Percentiles rank a stretch among this genome's conserved stretches.
Conservation (phyloP, 2,329 filamentous ascomycete genomes). For the Nemania sp. region DNA sequence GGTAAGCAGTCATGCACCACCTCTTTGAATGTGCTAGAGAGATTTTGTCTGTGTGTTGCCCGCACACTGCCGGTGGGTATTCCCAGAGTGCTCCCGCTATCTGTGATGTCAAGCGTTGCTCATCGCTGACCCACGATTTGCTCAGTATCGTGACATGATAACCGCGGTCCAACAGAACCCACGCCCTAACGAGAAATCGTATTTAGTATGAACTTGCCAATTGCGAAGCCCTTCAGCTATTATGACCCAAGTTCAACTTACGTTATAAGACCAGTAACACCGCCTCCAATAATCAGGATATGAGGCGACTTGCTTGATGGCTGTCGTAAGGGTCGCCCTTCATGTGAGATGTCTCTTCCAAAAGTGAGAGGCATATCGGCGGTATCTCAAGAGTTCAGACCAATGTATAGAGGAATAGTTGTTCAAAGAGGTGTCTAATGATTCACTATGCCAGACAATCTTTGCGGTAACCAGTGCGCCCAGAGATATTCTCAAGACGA, state of each 20-base stretch:
- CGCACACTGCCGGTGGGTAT: slow-evolving; percentile 49
- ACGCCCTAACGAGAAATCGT: slow-evolving; percentile 35
- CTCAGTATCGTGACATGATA: slow-evolving; percentile 50
- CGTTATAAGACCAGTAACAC: slow-evolving; percentile 39
- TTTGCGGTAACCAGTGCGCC: too few species aligned
- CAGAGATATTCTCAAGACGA: too few species aligned
- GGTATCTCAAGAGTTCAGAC: background rate
- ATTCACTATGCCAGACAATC: too few species aligned
- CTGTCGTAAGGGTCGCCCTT: slow-evolving; percentile 33
- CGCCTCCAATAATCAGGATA: slow-evolving; percentile 38
- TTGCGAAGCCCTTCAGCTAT: too few species aligned
- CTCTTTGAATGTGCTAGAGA: slow-evolving; percentile 45
- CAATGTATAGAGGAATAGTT: background rate
- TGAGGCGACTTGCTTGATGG: slow-evolving; percentile 37
- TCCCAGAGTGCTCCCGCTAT: slow-evolving; percentile 53
- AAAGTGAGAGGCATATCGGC: slow-evolving; percentile 37
- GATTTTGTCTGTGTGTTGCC: slow-evolving; percentile 46
- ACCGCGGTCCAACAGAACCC: slow-evolving; percentile 48
- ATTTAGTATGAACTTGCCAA: slow-evolving; percentile 12
- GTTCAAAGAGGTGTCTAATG: background rate
- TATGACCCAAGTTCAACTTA: slow-evolving; percentile 30
- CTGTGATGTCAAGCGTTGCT: slow-evolving; percentile 49
- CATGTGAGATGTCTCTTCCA: slow-evolving; percentile 40
- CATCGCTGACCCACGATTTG: slow-evolving; percentile 45
- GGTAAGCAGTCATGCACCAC: slow-evolving; percentile 48